Conservation (phyloP, 78 protist species). For the Goniomonas avonlea region DNA sequence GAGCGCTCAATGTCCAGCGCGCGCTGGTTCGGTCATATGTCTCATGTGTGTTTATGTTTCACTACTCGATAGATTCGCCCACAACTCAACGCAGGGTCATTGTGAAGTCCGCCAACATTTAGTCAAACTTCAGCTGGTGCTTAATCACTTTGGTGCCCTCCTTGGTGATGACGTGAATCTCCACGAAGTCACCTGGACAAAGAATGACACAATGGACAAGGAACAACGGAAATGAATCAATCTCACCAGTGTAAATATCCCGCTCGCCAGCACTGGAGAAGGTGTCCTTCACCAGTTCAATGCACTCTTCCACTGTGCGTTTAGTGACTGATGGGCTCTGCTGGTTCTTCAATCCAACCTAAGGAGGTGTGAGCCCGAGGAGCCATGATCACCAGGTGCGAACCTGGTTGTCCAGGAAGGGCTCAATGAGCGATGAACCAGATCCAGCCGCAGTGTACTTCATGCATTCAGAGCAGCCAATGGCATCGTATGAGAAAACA, state of each 20-base stretch:
- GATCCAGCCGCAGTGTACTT: constrained; percentile 40
- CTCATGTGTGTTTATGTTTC: too few species aligned
- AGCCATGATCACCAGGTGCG: too few species aligned
- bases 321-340: too few species aligned
- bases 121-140: too few species aligned
- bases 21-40: too few species aligned
- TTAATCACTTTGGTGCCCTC: constrained; percentile 1
- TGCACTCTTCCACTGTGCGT: not conserved
- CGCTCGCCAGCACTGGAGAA: constrained; percentile 91
- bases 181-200: constrained; percentile 2
- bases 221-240: not conserved
- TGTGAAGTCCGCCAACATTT: too few species aligned
- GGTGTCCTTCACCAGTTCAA: constrained; percentile 64
- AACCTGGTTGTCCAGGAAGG: constrained; percentile 88
- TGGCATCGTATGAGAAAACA: constrained; percentile 89
- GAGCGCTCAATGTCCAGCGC: too few species aligned
- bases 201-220: not conserved
- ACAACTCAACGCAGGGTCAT: too few species aligned
- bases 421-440: constrained; percentile 68
- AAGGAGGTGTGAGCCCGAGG: not conserved
- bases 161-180: constrained; percentile 8
- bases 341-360: not conserved
- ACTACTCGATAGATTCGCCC: too few species aligned
- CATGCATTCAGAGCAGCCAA: constrained; percentile 80
- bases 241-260: constrained; percentile 97